These are phyloP conservation scores for Escallonia rubra DNA, from an alignment of 129 eudicot genomes.

Conservation along the genomic window DNA sequence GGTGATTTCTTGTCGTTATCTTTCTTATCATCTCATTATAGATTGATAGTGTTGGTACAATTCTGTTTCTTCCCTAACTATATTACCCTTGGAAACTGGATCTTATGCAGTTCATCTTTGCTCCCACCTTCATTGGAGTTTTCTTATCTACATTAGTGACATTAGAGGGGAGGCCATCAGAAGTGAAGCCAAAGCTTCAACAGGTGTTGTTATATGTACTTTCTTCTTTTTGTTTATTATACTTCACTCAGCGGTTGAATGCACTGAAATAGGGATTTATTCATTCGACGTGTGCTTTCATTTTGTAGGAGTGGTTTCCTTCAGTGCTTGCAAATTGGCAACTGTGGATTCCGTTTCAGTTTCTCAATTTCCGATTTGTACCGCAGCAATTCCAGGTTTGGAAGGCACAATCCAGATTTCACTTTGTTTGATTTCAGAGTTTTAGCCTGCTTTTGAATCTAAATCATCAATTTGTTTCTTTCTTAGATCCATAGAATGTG, in stretches of 20 bases:
- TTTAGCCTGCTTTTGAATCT: no score
- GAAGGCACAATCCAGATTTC: slow-evolving; percentile 1
- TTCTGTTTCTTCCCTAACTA: not conserved
- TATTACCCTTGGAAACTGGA: not conserved
- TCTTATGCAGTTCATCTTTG: slow-evolving; percentile 64
- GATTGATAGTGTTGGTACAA: not conserved
- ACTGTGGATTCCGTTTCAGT: slow-evolving; percentile 90
- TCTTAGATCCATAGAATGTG: no score
- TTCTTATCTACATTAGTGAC: slow-evolving; percentile 70
- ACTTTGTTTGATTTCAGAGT: not conserved
- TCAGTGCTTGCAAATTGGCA: slow-evolving; percentile 87
- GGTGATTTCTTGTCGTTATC: slow-evolving; percentile 33
- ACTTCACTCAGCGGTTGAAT: not conserved
- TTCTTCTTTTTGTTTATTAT: not conserved
- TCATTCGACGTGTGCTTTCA: not conserved
- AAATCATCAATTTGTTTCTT: no score
- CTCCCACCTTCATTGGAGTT: slow-evolving; percentile 76
- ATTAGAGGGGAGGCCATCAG: slow-evolving; percentile 73
- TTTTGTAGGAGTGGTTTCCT: slow-evolving; percentile 74
- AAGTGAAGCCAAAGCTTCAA: slow-evolving; percentile 79
- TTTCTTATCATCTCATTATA: not conserved
- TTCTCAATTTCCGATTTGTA: slow-evolving; percentile 86
- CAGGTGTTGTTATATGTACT: slow-evolving; percentile 46
- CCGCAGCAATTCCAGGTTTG: slow-evolving; percentile 95
- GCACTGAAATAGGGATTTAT: not conserved